phyloP scores from a whole-genome alignment of 176 grass and related monocot species.

The Aegilops bicornis region DNA sequence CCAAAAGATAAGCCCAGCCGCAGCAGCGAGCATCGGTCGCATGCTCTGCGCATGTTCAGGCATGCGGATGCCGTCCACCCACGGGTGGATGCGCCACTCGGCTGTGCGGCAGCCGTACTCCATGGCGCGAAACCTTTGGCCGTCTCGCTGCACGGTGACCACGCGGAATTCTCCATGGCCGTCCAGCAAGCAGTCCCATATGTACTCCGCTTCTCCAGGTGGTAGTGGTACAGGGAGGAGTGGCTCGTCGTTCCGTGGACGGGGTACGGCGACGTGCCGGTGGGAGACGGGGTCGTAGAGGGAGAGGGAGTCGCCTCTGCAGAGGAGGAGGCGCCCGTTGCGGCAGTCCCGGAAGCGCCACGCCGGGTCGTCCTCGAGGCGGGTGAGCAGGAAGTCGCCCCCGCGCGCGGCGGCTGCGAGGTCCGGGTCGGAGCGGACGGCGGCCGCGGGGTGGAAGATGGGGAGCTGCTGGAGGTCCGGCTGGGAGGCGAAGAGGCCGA shows the following conservation, averaged over 20 bases:
- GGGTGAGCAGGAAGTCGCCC: neutral
- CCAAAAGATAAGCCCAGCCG: slow-evolving; percentile 1
- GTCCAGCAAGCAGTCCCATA: slow-evolving; percentile 12
- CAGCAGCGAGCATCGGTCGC: neutral
- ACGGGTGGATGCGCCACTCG: slow-evolving; percentile 8
- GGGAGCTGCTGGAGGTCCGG: neutral
- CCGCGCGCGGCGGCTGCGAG: neutral
- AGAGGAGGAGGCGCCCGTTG: slow-evolving; percentile 9
- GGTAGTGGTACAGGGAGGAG: neutral
- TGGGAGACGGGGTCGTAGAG: slow-evolving; percentile 10
- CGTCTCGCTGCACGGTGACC: slow-evolving; percentile 17
- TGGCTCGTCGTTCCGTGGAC: neutral
- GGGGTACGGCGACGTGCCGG: neutral
- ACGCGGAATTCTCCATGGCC: slow-evolving; percentile 16
- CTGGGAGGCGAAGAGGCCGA: neutral
- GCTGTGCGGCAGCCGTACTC: neutral
- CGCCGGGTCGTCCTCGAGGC: neutral
- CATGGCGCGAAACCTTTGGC: neutral
- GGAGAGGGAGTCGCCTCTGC: neutral
- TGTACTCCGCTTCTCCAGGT: neutral
- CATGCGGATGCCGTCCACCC: neutral
- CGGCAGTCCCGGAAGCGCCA: neutral
- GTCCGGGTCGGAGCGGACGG: neutral
- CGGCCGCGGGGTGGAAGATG: neutral
- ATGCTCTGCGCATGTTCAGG: neutral